Percentiles rank a stretch among this genome's conserved stretches.
These are phyloP conservation scores for Scopulariopsis brevicaulis DNA, from an alignment of 2,329 filamentous ascomycete genomes.

Conservation along the genomic window DNA sequence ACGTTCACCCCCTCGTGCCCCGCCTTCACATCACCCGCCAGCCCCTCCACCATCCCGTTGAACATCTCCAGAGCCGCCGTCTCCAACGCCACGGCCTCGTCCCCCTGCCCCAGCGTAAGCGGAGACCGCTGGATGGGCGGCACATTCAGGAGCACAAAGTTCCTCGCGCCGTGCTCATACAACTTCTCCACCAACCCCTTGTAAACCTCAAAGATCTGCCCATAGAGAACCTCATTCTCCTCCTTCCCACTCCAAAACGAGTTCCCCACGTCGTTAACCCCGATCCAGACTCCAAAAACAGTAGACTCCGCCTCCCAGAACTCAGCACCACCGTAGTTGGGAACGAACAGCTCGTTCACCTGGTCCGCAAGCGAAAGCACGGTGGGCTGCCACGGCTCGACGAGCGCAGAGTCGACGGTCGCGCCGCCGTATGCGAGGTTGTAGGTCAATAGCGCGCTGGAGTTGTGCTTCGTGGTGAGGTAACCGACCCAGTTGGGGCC, in stretches of 20 bases:
- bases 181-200: slow-evolving; percentile 29
- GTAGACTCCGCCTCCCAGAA: slow-evolving; percentile 29
- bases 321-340: slow-evolving; percentile 14
- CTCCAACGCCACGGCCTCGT: slow-evolving; percentile 18
- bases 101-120: slow-evolving; percentile 26
- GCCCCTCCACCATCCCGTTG: slow-evolving; percentile 30
- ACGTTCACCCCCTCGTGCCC: slow-evolving; percentile 28
- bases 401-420: slow-evolving; percentile 36
- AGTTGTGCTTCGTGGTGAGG: slow-evolving; percentile 33
- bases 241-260: slow-evolving; percentile 22
- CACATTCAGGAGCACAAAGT: slow-evolving; percentile 48
- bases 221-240: slow-evolving; percentile 20
- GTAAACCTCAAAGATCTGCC: slow-evolving; percentile 29
- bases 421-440: slow-evolving; percentile 44
- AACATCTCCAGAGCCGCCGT: slow-evolving; percentile 35
- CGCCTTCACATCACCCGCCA: slow-evolving; percentile 27
- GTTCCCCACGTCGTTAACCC: slow-evolving; percentile 44
- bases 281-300: slow-evolving; percentile 38
- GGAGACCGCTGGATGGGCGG: slow-evolving; percentile 46
- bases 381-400: slow-evolving; percentile 34
- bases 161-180: slow-evolving; percentile 39
- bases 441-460: slow-evolving; percentile 32
- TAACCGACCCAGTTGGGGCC: slow-evolving; percentile 41
- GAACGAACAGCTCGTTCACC: slow-evolving; percentile 19
- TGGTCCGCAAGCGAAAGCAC: slow-evolving; percentile 39